A percentile compares a stretch with the other conserved stretches of the same genome.
Conservation (phyloP, 2,329 filamentous ascomycete species). For the Anthostomella pinea region DNA sequence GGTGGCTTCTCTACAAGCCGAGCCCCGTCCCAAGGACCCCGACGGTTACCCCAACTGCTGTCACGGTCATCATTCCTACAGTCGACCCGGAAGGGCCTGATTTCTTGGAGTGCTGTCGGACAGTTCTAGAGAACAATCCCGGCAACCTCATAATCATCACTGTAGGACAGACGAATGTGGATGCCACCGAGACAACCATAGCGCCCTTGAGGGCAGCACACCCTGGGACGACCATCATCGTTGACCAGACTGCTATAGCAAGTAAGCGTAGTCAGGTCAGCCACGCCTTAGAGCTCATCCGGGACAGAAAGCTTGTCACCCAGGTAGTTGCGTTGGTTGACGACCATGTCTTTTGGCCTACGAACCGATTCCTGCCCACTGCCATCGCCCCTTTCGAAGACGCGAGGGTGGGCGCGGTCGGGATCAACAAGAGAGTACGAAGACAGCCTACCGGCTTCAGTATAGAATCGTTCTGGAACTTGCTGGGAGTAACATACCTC, state of each 20-base stretch:
- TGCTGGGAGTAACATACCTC: conserved; percentile 57
- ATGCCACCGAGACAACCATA: conserved; percentile 15
- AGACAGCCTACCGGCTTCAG: conserved; percentile 12
- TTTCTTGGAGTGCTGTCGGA: conserved; percentile 41
- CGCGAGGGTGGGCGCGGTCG: conserved; percentile 49
- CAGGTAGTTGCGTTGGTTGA: conserved; percentile 49
- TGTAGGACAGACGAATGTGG: conserved; percentile 33
- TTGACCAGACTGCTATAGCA: conserved; percentile 32
- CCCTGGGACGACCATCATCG: conserved; percentile 23
- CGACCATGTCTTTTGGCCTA: conserved; percentile 52
- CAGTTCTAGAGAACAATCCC: conserved; percentile 39
- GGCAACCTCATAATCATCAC: conserved; percentile 43
- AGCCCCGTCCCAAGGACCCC: not conserved
- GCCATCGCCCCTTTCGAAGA: conserved; percentile 46
- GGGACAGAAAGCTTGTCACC: too few relatives aligned
- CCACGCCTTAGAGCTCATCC: too few relatives aligned
- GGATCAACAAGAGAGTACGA: conserved; percentile 53
- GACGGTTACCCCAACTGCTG: conserved; percentile 31
- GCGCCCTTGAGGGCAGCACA: conserved; percentile 8
- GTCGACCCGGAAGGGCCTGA: conserved; percentile 40
- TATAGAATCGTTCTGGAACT: conserved; percentile 44
- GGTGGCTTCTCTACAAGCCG: conserved; percentile 1
- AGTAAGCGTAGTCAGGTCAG: conserved; percentile 53
- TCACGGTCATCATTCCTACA: conserved; percentile 52
- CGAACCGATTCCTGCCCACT: conserved; percentile 36